Evolutionary conservation across 2,329 filamentous ascomycete genomes (phyloP), one percentile per base, ranked within the genome.

Genomic region (Alternaria ventricosa): DNA sequence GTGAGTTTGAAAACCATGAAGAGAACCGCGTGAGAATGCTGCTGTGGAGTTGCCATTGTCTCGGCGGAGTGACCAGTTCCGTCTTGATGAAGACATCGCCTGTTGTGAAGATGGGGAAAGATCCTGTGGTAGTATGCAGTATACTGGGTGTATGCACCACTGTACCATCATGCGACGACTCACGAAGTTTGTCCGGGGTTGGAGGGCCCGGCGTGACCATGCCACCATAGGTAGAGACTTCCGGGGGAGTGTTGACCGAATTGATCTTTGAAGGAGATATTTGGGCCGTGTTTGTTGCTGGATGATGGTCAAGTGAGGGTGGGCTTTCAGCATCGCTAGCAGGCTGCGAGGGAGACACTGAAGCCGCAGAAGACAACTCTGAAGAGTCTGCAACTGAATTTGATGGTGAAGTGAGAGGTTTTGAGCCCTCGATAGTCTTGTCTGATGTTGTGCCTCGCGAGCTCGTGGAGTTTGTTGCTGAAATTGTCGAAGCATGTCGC

Each of bases 11-110:
- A 23, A 73, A 71, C 69, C 69, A 74, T 1, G 60, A 10, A 5
- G 69, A 71, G 6, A 64, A 56, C 8, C 63, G 57, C 4, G 45
- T 56, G 18, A 75, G 61, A 2, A 63, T 49, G 0, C n/a, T 10
- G 27, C 64, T 61, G 28, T 74, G 67, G 20, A 75, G 63, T 30
- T 60, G 66, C 60, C 65, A 71, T 8, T 61, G 36, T 49, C 10
- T 59, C 6, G 49, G 12, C 4, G 59, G 57, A 5, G 8, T 45
- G 2, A 22, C 28, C 4, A 65, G 4, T 15, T 46, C 20, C 1
- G 54, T 57, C 2, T 55, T 18, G 27, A 66, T 60, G 51, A 49
- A 25, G 6, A 64, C 20, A 46, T 69, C 54, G 18, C 64, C 63
- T 3, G 28, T 51, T 5, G 27, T 7, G 12, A 64, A 66, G 6